These are phyloP conservation scores for Ophiostoma populinum DNA, from an alignment of 2,329 filamentous ascomycete species.

Conservation along the genomic window DNA sequence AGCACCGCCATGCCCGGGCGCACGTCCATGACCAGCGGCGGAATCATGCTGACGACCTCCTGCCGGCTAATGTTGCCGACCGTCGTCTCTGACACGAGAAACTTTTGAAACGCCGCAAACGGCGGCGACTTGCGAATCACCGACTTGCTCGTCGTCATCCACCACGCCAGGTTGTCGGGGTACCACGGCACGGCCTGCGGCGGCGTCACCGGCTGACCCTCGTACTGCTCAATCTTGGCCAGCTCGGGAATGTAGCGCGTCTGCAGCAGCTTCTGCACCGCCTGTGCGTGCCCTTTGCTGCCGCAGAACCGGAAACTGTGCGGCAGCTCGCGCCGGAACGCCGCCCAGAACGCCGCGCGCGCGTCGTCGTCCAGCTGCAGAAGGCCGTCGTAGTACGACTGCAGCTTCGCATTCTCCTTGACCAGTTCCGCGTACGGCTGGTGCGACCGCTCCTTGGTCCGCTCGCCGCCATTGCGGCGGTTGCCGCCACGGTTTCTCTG, in stretches of 20 bases:
- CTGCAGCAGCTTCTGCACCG: slow-evolving; percentile 77
- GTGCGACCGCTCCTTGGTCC: slow-evolving; percentile 23
- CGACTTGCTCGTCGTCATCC: slow-evolving; percentile 95
- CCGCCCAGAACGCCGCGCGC: slow-evolving; percentile 65
- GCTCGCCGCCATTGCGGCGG: slow-evolving; percentile 16
- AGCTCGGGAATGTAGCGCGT: slow-evolving; percentile 85
- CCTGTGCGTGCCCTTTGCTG: slow-evolving; percentile 85
- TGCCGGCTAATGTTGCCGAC: slow-evolving; percentile 96
- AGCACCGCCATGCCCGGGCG: slow-evolving; percentile 82
- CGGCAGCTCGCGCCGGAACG: slow-evolving; percentile 68
- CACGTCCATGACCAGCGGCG: slow-evolving; percentile 81
- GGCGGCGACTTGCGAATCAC: slow-evolving; percentile 85
- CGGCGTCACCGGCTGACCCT: slow-evolving; percentile 66
- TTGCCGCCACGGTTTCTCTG: slow-evolving; percentile 18
- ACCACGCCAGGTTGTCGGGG: slow-evolving; percentile 87
- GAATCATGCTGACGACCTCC: slow-evolving; percentile 98
- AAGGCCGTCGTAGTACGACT: slow-evolving; percentile 70
- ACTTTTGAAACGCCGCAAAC: slow-evolving; percentile 92
- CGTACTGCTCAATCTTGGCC: slow-evolving; percentile 61
- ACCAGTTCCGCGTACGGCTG: slow-evolving; percentile 39
- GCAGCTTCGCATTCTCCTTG: slow-evolving; percentile 71
- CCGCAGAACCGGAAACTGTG: slow-evolving; percentile 98
- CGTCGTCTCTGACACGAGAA: slow-evolving; percentile 89
- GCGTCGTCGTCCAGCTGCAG: slow-evolving; percentile 56
- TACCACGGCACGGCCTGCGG: slow-evolving; percentile 80